phyloP scores from a whole-genome alignment of 163 green algal genomes.

The Smithsoniella earleae region DNA sequence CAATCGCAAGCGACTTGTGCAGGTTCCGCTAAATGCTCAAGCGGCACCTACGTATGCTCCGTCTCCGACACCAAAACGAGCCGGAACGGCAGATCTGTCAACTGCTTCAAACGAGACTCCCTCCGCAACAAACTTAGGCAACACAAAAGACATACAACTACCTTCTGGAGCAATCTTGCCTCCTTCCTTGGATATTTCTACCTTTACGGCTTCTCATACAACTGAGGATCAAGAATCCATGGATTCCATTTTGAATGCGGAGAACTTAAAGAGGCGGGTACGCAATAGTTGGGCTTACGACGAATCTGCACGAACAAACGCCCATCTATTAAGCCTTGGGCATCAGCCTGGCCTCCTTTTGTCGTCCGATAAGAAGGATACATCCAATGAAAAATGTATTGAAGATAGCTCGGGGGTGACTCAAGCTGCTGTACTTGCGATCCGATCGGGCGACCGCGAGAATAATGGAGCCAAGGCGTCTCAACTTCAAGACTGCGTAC shows the following conservation, averaged over 20 bases:
- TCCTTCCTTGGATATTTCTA: neutral
- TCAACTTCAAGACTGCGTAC: neutral
- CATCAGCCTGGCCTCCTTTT: slow-evolving; percentile 15
- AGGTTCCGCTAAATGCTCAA: slow-evolving; percentile 18
- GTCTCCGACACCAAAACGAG: neutral
- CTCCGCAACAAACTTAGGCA: neutral
- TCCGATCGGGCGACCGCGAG: neutral
- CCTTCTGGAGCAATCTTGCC: slow-evolving; percentile 3
- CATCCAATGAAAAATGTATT: too few species aligned
- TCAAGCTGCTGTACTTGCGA: neutral
- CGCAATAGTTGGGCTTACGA: slow-evolving; percentile 23
- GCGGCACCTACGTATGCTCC: neutral
- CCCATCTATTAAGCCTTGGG: neutral
- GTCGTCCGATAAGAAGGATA: neutral
- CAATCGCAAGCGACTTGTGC: neutral
- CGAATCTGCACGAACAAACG: slow-evolving; percentile 19
- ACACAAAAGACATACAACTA: neutral
- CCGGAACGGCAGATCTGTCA: neutral
- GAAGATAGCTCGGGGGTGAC: neutral
- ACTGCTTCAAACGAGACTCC: neutral
- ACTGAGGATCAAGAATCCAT: slow-evolving; percentile 25
- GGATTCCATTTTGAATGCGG: neutral
- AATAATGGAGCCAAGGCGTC: neutral
- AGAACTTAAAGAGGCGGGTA: neutral
- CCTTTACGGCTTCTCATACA: slow-evolving; percentile 9